Conservation (phyloP, 2,329 filamentous ascomycete genomes). For the Eurotiales sp. region DNA sequence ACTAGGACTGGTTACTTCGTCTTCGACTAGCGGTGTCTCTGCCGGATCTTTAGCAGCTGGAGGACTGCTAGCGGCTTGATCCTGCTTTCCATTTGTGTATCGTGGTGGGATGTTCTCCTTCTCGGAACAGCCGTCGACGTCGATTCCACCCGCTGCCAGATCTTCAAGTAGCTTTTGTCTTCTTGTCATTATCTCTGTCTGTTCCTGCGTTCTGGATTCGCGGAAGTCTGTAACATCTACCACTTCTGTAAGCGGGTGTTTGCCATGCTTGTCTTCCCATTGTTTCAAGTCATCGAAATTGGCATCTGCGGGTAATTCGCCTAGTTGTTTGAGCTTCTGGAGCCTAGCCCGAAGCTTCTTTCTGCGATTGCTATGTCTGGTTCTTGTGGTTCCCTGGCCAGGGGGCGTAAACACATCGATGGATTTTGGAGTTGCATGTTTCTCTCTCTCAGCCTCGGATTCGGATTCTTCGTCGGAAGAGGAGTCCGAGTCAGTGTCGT, state of each 20-base stretch:
- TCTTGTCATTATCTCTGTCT: constrained; percentile 48
- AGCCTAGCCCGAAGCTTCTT: constrained; percentile 49
- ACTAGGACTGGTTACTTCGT: constrained; percentile 12
- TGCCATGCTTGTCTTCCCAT: constrained; percentile 30
- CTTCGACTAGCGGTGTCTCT: neutral
- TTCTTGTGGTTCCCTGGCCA: constrained; percentile 48
- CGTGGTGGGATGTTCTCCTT: constrained; percentile 29
- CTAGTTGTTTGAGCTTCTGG: constrained; percentile 51
- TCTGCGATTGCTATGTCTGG: constrained; percentile 55
- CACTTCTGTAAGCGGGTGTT: constrained; percentile 21
- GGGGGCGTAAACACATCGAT: constrained; percentile 35
- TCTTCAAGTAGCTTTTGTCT: constrained; percentile 51
- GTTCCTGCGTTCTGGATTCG: constrained; percentile 23
- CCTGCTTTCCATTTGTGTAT: constrained; percentile 8
- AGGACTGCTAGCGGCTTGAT: constrained; percentile 4
- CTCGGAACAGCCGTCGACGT: constrained; percentile 35
- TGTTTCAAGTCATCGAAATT: constrained; percentile 47
- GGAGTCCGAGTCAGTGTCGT: constrained; percentile 21
- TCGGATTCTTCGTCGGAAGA: constrained; percentile 24
- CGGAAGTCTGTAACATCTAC: constrained; percentile 19
- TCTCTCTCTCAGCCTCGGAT: constrained; percentile 26
- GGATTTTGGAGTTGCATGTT: too few species aligned
- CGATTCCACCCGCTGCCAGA: constrained; percentile 51
- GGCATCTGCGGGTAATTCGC: constrained; percentile 49
- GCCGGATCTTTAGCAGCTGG: neutral